Conservation (phyloP, 176 grass and related monocot genomes). For the Chloris gayana region DNA sequence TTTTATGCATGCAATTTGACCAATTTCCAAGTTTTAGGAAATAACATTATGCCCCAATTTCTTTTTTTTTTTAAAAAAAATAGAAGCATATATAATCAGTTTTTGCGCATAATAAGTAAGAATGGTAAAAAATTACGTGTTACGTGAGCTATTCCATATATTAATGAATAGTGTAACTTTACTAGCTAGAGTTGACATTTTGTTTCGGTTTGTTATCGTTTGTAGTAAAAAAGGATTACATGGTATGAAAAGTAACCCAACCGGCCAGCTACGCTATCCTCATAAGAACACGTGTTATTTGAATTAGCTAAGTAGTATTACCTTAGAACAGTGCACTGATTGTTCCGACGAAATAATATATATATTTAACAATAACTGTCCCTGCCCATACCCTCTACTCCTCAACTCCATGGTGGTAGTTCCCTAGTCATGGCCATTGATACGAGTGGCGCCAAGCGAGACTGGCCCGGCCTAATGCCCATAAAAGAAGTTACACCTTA, state of each 20-base stretch:
- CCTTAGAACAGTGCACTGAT: constrained; percentile 8
- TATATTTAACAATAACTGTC: constrained; percentile 23
- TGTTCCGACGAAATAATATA: constrained; percentile 24
- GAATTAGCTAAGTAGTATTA: background rate
- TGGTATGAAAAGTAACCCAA: background rate
- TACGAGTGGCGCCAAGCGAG: constrained; percentile 2
- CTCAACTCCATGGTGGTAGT: background rate
- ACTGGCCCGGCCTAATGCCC: background rate
- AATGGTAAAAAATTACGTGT: background rate
- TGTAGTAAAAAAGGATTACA: background rate
- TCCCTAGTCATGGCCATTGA: background rate
- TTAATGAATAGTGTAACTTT: background rate
- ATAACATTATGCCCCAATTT: too few relatives aligned
- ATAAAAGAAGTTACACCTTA: background rate
- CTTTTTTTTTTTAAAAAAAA: too few relatives aligned
- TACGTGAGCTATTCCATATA: too few relatives aligned
- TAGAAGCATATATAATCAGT: background rate
- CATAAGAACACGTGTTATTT: background rate
- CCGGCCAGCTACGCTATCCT: too few relatives aligned
- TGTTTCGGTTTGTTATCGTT: background rate
- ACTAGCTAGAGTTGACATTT: background rate
- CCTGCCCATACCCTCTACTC: background rate
- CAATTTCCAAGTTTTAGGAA: background rate
- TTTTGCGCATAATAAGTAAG: background rate
- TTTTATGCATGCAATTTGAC: background rate